Base-by-base conservation (phyloP, 306 rosid species). In the Fagus crenata region DNA sequence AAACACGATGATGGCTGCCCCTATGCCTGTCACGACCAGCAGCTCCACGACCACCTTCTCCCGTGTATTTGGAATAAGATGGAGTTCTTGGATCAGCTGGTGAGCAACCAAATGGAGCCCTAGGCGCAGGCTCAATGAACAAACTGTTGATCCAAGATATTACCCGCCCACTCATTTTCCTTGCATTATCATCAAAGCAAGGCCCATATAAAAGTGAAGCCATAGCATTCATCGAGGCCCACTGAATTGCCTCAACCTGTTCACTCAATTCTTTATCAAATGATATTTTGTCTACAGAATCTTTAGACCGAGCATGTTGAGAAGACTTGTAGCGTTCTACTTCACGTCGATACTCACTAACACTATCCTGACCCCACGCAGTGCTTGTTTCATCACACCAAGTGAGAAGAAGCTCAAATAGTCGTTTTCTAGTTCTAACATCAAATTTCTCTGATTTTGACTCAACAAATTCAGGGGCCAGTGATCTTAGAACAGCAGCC, bases 41-140 rank as follows among this genome's bases (percentile, higher is more conserved):
- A 84, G 88, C 65, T 77, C 92, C 99, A 15, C 99, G 96, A 43
- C 88, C 89, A 71, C 97, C 92, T 75, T 96, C 99, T 60, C 93
- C 97, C 32, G 81, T 83, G 33, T 81, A 86, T 84, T 96, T 96
- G 73, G 98, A 87, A 84, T 96, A 93, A 2, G 99, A 92, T 67
- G 98, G 99, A 81, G 98, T 93, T 90, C 99, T 90, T 40, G 99
- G 98, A 86, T 96, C 98, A 83, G 90, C 93, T 71, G 99, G 99
- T 51, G 99, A 96, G 84, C 87, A 93, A 65, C 98, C 99, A 91
- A 91, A 92, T 73, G 98, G 98, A 86, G 94, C 99, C 88, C 98
- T 89, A 2, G 98, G 91, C 49, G 94, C 84, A 58, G 93, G 98
- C 88, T 96, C 99, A 77, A 83, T 83, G 87, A 96, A 96, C 89